These are phyloP conservation scores for Strobilomyces dryophilus DNA, from an alignment of 768 basidiomycete species.

Conservation along the genomic window DNA sequence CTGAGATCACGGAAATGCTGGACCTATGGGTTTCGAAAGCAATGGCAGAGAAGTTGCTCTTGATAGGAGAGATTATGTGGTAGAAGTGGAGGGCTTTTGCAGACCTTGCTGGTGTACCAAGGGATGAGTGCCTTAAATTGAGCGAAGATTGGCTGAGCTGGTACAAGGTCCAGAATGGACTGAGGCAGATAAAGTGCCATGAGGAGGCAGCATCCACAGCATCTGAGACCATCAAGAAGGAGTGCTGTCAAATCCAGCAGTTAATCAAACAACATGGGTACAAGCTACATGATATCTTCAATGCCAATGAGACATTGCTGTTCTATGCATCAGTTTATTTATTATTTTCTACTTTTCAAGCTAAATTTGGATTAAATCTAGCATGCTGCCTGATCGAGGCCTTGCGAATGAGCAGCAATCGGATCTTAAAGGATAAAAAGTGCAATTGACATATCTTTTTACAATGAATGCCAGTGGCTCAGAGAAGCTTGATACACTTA, in stretches of 20 bases:
- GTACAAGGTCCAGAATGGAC: background rate
- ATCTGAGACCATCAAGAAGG: background rate
- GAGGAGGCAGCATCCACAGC: background rate
- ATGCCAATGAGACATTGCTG: background rate
- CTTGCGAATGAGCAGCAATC: background rate
- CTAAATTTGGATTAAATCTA: background rate
- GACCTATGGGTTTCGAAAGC: background rate
- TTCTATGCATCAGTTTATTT: background rate
- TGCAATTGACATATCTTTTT: background rate
- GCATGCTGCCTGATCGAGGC: background rate
- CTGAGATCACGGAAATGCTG: too few relatives aligned
- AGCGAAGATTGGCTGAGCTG: background rate
- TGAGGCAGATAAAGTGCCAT: background rate
- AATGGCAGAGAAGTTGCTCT: background rate
- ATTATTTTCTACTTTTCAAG: background rate
- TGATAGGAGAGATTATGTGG: background rate
- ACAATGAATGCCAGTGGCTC: background rate
- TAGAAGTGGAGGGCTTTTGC: background rate
- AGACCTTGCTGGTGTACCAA: background rate
- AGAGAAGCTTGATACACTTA: background rate
- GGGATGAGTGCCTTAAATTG: background rate
- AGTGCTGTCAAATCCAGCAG: background rate
- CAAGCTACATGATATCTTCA: background rate
- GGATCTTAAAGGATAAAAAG: constrained; percentile 2
- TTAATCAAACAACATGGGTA: background rate